A percentile compares a stretch with the other conserved stretches of the same genome.
These are phyloP conservation scores for Fusarium sp. DNA, from an alignment of 2,329 filamentous ascomycete genomes.

Conservation along the genomic window DNA sequence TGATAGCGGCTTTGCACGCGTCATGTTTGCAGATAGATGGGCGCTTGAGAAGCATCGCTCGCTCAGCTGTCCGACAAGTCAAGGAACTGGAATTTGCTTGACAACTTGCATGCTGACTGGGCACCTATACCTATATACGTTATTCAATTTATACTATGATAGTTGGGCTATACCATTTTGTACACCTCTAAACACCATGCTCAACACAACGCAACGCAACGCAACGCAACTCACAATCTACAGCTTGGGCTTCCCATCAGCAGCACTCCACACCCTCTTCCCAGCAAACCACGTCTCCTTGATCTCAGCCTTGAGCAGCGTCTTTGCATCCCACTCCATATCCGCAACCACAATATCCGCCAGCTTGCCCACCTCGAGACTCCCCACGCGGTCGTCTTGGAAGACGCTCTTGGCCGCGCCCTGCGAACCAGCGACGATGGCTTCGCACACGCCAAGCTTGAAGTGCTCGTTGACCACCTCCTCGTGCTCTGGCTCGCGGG, in stretches of 20 bases:
- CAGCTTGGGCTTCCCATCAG: background rate
- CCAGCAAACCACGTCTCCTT: constrained; percentile 64
- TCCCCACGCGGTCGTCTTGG: constrained; percentile 58
- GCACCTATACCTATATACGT: background rate
- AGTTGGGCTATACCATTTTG: constrained; percentile 13
- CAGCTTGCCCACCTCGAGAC: constrained; percentile 58
- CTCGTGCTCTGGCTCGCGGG: constrained; percentile 55
- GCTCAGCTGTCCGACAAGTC: background rate
- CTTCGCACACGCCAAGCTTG: constrained; percentile 59
- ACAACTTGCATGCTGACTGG: background rate
- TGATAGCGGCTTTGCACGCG: constrained; percentile 1
- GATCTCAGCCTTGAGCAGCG: constrained; percentile 56
- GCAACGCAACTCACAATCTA: background rate
- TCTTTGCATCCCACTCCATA: constrained; percentile 59
- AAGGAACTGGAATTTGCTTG: background rate
- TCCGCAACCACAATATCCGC: constrained; percentile 62
- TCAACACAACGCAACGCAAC: background rate
- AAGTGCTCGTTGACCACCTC: constrained; percentile 61
- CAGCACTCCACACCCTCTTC: constrained; percentile 49
- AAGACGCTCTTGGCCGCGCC: constrained; percentile 65
- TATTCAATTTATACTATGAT: background rate
- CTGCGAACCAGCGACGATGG: constrained; percentile 59
- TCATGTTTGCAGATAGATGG: background rate
- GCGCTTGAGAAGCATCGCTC: background rate
- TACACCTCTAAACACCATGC: constrained; percentile 19